Base-by-base conservation (phyloP, 306 rosid genomes). In the Erythrophleum fordii region DNA sequence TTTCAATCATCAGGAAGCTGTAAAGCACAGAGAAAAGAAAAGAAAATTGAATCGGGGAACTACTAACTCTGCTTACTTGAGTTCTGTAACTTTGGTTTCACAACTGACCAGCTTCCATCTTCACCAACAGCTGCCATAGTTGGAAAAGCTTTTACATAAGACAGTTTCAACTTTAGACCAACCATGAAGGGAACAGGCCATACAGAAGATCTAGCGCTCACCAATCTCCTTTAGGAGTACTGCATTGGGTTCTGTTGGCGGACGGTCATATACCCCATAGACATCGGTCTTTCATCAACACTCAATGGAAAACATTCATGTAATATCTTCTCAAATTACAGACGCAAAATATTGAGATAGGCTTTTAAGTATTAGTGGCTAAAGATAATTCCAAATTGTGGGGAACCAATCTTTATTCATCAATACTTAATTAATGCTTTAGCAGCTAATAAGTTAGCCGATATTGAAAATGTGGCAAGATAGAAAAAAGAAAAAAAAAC, bases 241-340 rank as follows among this genome's bases (percentile, higher is more conserved):
- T 5, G 99, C 99, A 82, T 80, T 42, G 49, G 92, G 82, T 58
- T 92, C 95, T 3, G 85, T 81, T 37, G 97, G 97, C 20, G 99
- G 99, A 41, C 94, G 92, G 83, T 93, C 94, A 81, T 95, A 95
- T 31, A 95, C 99, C 6, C 97, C 97, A 4, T 79, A 84, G 77
- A 95, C 99, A 86, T 95, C 97, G 5, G 97, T 95, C 99, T 93
- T 90, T 69, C 26, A 84, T 62, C 81, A 55, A 82, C 41, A 55
- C 66, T 86, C 56, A 83, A 77, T 46, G 71, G 90, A 87, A 85
- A 83, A 88, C 85, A 82, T 78, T 62, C 60, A 77, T 75, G 41
- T 17, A 78, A 69, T 69, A 66, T 79, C 45, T 13, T 58, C 68
- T 74, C 65, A 78, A 52, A 55, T 72, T 68, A 73, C 45, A 68